These are phyloP conservation scores for Backusella mclennaniae DNA, from an alignment of 192 early-diverging fungal genomes.

Conservation along the genomic window DNA sequence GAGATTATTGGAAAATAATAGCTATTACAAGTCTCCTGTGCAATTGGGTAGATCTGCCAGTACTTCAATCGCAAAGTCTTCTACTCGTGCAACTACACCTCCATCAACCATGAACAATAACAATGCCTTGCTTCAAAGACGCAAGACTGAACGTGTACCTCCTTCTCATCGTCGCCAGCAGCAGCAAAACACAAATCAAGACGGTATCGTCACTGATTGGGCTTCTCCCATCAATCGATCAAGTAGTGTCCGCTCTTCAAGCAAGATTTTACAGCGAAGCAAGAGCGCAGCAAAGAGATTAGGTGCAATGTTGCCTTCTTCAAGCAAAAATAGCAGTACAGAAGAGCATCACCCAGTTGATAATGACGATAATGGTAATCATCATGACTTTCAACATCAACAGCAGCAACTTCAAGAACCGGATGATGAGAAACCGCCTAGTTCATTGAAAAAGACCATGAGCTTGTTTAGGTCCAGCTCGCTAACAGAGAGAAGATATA, in stretches of 20 bases:
- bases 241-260: background rate
- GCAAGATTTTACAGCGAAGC: constrained; percentile 17
- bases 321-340: background rate
- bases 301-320: constrained; percentile 20
- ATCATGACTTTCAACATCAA: background rate
- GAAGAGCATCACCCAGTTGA: background rate
- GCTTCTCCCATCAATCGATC: constrained; percentile 4
- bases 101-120: background rate
- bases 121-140: background rate
- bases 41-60: constrained; percentile 5
- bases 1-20: background rate
- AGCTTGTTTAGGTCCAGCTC: background rate
- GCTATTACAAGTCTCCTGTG: constrained; percentile 1
- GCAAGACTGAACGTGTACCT: constrained; percentile 12
- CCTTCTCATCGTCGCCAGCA: background rate
- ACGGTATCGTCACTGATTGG: background rate
- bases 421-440: background rate
- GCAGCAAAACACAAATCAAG: background rate
- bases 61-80: background rate
- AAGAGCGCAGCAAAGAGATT: constrained; percentile 19
- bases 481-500: background rate
- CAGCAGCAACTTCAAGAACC: background rate
- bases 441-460: constrained; percentile 6
- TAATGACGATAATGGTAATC: background rate
- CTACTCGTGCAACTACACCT: background rate